A percentile compares a stretch with the other conserved stretches of the same genome.
These are phyloP conservation scores for Rhodosporidiobolus odoratus DNA, from an alignment of 768 basidiomycete species.

Conservation along the genomic window DNA sequence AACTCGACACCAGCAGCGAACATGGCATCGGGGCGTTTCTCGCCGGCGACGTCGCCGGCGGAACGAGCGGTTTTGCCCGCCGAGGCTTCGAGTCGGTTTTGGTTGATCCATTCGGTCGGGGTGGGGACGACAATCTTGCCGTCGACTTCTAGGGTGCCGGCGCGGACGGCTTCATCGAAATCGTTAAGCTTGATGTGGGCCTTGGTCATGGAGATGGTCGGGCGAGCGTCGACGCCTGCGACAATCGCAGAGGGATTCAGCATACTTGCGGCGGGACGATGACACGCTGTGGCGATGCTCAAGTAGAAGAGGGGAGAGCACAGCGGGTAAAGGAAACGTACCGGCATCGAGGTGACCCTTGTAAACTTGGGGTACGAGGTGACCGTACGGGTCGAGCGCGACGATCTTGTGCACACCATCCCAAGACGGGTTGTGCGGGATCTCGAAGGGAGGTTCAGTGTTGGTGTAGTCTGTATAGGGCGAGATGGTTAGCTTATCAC, in stretches of 20 bases:
- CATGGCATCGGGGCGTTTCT: constrained; percentile 26
- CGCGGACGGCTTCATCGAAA: constrained; percentile 71
- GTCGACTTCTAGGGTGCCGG: constrained; percentile 69
- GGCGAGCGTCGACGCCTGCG: constrained; percentile 73
- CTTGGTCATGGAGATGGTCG: constrained; percentile 86
- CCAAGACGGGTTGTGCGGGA: constrained; percentile 75
- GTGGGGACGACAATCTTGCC: constrained; percentile 74
- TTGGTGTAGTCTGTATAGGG: constrained; percentile 64
- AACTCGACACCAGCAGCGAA: constrained; percentile 74
- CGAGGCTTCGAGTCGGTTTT: constrained; percentile 47
- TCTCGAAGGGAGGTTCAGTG: constrained; percentile 76
- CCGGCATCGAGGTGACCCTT: constrained; percentile 56
- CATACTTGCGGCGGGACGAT: background rate
- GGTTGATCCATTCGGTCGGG: constrained; percentile 50
- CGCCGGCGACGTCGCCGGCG: constrained; percentile 46
- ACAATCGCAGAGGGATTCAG: background rate
- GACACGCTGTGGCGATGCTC: too few species aligned
- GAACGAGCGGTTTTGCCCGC: constrained; percentile 59
- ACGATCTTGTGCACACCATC: constrained; percentile 73
- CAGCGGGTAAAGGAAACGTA: constrained; percentile 20
- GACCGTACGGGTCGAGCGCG: constrained; percentile 89
- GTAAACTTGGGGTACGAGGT: constrained; percentile 71
- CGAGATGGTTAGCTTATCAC: constrained; percentile 35
- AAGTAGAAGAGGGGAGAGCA: background rate
- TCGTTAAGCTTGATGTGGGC: constrained; percentile 91